phyloP scores from a whole-genome alignment of 129 eudicot genomes.

The Centaurea solstitialis region DNA sequence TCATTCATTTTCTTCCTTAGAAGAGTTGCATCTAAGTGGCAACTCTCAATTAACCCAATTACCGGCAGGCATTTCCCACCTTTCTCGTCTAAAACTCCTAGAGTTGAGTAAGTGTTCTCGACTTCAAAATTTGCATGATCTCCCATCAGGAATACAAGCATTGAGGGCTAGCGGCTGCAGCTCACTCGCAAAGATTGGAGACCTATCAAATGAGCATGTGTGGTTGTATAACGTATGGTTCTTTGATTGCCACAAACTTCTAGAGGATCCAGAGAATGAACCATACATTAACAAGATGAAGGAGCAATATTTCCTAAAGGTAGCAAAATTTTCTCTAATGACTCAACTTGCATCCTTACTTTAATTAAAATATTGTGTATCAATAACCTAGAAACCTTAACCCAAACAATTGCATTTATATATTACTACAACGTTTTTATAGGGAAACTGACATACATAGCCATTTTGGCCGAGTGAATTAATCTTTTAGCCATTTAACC shows the following conservation, averaged over 20 bases:
- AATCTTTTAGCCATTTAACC: too few species aligned
- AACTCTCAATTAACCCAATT: neutral
- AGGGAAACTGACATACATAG: too few species aligned
- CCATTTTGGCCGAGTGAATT: too few species aligned
- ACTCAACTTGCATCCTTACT: neutral
- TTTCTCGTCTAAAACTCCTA: neutral
- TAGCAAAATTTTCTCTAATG: neutral
- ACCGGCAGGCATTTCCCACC: neutral
- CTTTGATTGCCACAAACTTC: neutral
- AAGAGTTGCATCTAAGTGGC: neutral
- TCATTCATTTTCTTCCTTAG: too few species aligned
- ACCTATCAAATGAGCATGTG: neutral
- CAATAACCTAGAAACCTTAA: neutral
- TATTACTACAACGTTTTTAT: neutral
- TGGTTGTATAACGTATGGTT: neutral
- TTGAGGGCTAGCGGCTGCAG: neutral
- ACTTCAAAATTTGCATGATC: neutral
- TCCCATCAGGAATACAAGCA: neutral
- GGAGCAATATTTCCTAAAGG: neutral
- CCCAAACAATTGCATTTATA: neutral
- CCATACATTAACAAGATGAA: neutral
- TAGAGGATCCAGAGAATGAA: neutral
- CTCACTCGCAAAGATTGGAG: neutral
- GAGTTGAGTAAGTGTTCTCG: neutral
- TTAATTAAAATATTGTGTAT: neutral